Conservation (phyloP, 208 protist species). For the Porcisia deanei region DNA sequence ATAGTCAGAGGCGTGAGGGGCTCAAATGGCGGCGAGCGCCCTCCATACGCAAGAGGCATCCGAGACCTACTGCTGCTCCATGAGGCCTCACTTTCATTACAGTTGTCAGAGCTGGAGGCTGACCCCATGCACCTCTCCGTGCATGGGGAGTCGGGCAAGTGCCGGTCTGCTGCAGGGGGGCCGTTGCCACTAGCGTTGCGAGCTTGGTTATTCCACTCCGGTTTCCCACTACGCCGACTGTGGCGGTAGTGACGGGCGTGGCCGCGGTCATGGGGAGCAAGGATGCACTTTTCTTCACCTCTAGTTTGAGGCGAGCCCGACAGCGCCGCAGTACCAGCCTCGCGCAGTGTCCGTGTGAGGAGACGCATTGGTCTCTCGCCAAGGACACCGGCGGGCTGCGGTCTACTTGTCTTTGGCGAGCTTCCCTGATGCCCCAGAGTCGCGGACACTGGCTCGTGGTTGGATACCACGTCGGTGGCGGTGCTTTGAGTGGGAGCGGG, state of each 20-base stretch:
- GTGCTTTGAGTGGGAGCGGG: not conserved
- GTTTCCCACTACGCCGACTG: not conserved
- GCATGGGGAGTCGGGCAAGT: not conserved
- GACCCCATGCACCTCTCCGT: not conserved
- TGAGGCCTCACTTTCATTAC: constrained; percentile 6
- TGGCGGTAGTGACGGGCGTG: not conserved
- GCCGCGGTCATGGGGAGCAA: not conserved
- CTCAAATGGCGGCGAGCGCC: not conserved
- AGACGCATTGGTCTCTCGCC: constrained; percentile 12
- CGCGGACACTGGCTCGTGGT: not conserved
- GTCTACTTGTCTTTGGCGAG: constrained; percentile 8
- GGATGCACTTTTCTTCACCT: not conserved
- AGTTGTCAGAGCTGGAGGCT: constrained; percentile 3
- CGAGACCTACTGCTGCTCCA: not conserved
- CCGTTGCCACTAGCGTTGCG: constrained; percentile 1
- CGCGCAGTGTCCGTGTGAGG: constrained; percentile 22
- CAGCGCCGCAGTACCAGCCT: not conserved
- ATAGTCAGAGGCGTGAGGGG: constrained; percentile 15
- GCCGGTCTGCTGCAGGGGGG: not conserved
- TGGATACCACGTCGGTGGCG: not conserved
- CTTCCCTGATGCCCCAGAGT: not conserved
- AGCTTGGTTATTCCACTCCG: not conserved
- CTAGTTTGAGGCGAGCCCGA: not conserved
- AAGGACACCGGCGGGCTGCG: not conserved
- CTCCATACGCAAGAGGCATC: not conserved